Conservation (phyloP, 2,329 filamentous ascomycete species). For the Diaporthe sp. region DNA sequence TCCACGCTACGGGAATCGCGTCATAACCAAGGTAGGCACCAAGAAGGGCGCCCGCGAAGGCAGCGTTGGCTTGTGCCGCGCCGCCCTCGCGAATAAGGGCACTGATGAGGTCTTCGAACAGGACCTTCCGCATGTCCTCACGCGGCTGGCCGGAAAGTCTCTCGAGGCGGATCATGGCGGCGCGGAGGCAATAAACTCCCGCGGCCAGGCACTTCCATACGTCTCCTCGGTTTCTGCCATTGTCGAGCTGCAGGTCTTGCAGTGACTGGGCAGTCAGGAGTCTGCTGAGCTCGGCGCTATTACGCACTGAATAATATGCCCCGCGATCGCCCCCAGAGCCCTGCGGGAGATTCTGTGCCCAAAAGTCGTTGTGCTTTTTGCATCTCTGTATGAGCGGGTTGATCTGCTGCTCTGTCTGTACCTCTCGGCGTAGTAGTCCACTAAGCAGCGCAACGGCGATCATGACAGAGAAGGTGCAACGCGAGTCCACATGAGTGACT, state of each 20-base stretch:
- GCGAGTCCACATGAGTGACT: background rate
- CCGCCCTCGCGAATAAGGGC: background rate
- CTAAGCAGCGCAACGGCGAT: background rate
- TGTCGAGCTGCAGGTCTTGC: background rate
- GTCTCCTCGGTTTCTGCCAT: background rate
- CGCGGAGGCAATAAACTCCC: background rate
- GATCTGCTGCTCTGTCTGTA: background rate
- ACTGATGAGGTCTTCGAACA: background rate
- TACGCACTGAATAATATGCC: background rate
- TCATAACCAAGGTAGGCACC: constrained; percentile 29
- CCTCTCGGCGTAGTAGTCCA: constrained; percentile 4
- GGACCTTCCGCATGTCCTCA: background rate
- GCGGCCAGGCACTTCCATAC: background rate
- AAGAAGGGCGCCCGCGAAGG: constrained; percentile 18
- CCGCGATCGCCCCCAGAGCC: background rate
- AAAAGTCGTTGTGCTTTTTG: background rate
- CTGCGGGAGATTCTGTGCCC: too few relatives aligned
- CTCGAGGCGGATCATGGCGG: background rate
- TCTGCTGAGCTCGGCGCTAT: background rate
- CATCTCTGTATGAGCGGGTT: background rate
- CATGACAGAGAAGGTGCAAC: background rate
- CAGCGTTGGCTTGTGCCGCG: constrained; percentile 19
- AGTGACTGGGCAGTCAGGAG: constrained; percentile 10
- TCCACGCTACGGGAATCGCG: background rate
- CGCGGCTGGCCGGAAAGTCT: background rate